These are phyloP conservation scores for Samsoniella hepiali DNA, from an alignment of 2,329 filamentous ascomycete species.

Conservation along the genomic window DNA sequence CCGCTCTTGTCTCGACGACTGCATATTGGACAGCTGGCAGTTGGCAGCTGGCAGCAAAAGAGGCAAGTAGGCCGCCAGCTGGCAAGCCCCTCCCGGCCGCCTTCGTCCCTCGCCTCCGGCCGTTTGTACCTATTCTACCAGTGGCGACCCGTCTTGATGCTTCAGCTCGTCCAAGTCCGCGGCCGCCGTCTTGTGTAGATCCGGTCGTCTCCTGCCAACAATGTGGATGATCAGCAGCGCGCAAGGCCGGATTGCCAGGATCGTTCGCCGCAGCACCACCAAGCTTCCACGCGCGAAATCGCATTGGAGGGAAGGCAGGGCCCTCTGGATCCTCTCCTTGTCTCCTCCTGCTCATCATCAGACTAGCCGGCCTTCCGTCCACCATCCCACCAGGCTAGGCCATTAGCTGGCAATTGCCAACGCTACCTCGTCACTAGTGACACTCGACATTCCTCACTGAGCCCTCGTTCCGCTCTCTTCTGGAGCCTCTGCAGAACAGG, in stretches of 20 bases:
- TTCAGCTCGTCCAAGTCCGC: background rate
- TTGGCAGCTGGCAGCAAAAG: conserved; percentile 1
- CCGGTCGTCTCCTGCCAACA: conserved; percentile 11
- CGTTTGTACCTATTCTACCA: conserved; percentile 1
- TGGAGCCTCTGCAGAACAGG: background rate
- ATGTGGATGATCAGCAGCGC: conserved; percentile 12
- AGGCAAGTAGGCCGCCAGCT: background rate
- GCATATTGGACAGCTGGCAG: background rate
- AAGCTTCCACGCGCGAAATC: background rate
- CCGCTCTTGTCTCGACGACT: too few species aligned
- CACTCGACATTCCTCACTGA: conserved; percentile 10
- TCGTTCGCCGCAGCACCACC: background rate
- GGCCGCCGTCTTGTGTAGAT: conserved; percentile 7
- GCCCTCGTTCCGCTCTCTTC: background rate
- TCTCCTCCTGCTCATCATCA: background rate
- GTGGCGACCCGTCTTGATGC: conserved; percentile 4
- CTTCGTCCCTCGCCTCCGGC: background rate
- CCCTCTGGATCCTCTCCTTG: background rate
- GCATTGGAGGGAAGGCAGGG: background rate
- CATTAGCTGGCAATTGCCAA: background rate
- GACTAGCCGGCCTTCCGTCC: background rate
- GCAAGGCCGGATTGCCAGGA: conserved; percentile 3
- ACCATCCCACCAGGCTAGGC: background rate
- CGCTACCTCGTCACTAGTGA: background rate
- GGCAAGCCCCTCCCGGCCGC: background rate